Base-by-base conservation (phyloP, 805 yeast species). In the Candida dendrica region DNA sequence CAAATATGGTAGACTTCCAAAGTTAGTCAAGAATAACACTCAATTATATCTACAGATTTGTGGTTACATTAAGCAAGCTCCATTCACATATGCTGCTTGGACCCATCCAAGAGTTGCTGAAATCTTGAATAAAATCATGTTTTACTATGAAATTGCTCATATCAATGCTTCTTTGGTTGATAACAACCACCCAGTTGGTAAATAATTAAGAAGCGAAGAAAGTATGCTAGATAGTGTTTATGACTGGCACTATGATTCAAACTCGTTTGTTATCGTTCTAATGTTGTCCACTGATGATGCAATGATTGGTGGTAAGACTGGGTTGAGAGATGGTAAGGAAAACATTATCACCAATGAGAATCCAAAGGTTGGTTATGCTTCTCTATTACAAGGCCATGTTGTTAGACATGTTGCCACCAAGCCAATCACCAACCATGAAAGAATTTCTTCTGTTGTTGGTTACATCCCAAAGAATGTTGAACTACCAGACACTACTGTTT, bases 241-340 rank as follows among this genome's bases (percentile, higher is more conserved):
- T 31, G 65, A 63, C 27, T 68, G 73, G 73, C 73, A 68, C 50
- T 37, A 54, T 37, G 73, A 68, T 47, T 58, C 68, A 17, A 67
- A 64, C 36, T 71, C 72, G 0, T 68, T 65, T 49, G 71, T 67
- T 19, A 66, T 72, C 45, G 72, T 67, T 6, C 60, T 68, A 39
- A 67, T 68, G 72, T 50, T 67, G 22, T 64, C 69, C 11, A 71
- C 67, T 43, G 68, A 71, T 9, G 51, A 63, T 18, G 53, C 58
- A 18, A 68, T 68, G 73, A 60, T 68, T 47, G 72, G 73, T 11
- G 73, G 73, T 24, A 71, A 66, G 43, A 71, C 76, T 1, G 63
- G 63, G 6, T 57, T 71, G 32, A 59, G 66, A 45, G 64, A 61
- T 62, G 72, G 72, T 3, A 58, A 60, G 35, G 61, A 56, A 3